phyloP scores from a whole-genome alignment of 116 monocot genomes.

The Trichopus zeylanicus region DNA sequence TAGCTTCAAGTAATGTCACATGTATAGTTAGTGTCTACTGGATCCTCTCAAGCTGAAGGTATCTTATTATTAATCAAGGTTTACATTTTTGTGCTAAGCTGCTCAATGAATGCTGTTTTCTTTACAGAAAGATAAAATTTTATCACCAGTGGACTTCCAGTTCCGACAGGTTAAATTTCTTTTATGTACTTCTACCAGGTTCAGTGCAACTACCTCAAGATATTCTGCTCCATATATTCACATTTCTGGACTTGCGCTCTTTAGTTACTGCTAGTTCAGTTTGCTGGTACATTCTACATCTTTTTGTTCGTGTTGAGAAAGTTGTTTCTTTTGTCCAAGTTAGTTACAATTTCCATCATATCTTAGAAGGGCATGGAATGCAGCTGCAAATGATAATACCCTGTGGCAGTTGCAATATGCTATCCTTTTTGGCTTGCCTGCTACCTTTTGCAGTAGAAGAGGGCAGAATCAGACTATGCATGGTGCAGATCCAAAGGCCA shows the following conservation, averaged over 20 bases:
- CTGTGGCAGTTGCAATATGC: constrained; percentile 58
- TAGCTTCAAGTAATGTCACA: too few relatives aligned
- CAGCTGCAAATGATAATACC: constrained; percentile 46
- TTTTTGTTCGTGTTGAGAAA: constrained; percentile 1
- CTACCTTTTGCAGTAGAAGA: constrained; percentile 6
- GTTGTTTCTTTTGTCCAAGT: neutral
- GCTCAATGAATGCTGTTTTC: too few relatives aligned
- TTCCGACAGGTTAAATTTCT: too few relatives aligned
- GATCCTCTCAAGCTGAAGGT: too few relatives aligned
- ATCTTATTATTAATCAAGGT: neutral
- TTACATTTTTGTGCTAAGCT: neutral
- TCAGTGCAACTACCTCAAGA: constrained; percentile 47
- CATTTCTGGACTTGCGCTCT: constrained; percentile 64
- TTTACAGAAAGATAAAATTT: neutral
- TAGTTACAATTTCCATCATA: constrained; percentile 4
- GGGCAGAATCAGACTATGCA: neutral
- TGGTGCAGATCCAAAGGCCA: neutral
- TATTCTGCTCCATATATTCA: constrained; percentile 60
- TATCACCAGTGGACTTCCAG: neutral
- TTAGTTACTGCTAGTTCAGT: constrained; percentile 51
- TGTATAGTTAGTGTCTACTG: too few relatives aligned
- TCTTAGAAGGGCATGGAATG: constrained; percentile 64
- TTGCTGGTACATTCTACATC: constrained; percentile 44
- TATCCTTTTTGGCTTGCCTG: constrained; percentile 37
- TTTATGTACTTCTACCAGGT: constrained; percentile 20